Evolutionary conservation across 345 rosid genomes (phyloP).

Genomic region (Rhodamnia argentea): DNA sequence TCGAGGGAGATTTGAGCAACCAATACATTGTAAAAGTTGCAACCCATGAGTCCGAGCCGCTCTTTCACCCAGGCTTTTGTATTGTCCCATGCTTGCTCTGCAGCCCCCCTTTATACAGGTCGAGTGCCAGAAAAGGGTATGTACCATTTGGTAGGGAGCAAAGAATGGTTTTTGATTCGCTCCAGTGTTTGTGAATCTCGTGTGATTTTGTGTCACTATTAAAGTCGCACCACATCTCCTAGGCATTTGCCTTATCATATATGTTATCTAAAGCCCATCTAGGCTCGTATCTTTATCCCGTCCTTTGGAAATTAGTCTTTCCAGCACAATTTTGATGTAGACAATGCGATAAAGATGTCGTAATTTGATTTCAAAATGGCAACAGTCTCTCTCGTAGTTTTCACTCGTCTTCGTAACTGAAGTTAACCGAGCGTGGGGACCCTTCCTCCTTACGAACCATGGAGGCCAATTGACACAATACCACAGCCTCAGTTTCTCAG

Average conservation of each 20-base stretch:
- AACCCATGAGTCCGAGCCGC: neutral
- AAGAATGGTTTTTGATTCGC: neutral
- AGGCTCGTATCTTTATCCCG: neutral
- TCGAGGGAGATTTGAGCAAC: conserved; percentile 8
- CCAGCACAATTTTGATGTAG: neutral
- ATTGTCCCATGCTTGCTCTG: neutral
- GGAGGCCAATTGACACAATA: neutral
- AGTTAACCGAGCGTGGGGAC: neutral
- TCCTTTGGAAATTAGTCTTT: neutral
- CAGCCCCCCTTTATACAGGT: neutral
- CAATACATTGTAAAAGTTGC: neutral
- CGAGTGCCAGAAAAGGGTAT: neutral
- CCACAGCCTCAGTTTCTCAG: neutral
- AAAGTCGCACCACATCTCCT: neutral
- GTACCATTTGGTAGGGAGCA: neutral
- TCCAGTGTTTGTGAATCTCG: neutral
- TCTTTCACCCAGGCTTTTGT: neutral
- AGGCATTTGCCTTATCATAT: neutral
- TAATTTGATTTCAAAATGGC: neutral
- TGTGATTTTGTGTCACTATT: neutral
- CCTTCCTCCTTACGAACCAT: neutral
- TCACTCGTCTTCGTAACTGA: neutral
- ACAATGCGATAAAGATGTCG: neutral
- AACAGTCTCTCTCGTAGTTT: neutral
- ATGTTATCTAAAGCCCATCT: neutral